These are phyloP conservation scores for Penicillium sp. DNA, from an alignment of 2,329 filamentous ascomycete species.

Conservation along the genomic window DNA sequence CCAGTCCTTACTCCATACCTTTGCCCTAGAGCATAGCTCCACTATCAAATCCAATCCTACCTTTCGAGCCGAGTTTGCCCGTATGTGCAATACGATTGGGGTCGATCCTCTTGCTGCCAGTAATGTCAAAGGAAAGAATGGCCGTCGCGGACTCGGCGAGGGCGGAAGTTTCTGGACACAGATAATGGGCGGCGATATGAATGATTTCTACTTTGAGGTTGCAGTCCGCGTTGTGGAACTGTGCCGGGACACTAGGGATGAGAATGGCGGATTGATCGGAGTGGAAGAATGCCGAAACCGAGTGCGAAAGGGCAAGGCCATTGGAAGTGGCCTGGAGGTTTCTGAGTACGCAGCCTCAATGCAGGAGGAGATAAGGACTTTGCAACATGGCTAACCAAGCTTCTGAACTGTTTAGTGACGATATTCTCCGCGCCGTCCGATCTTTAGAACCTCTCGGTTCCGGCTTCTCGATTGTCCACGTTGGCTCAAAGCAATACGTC, in stretches of 20 bases:
- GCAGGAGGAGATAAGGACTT: background rate
- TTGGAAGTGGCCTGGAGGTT: constrained; percentile 74
- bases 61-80: constrained; percentile 95
- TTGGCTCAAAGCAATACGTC: constrained; percentile 85
- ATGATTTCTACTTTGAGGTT: constrained; percentile 98
- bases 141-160: constrained; percentile 45
- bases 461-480: constrained; percentile 79
- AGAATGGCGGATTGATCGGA: constrained; percentile 91
- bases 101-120: constrained; percentile 86
- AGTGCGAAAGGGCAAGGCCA: constrained; percentile 70
- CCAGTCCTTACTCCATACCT: constrained; percentile 91
- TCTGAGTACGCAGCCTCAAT: constrained; percentile 62
- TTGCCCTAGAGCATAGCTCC: constrained; percentile 89
- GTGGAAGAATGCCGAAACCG: constrained; percentile 77
- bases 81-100: constrained; percentile 97
- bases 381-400: background rate
- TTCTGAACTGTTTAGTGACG: constrained; percentile 59
- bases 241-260: constrained; percentile 78
- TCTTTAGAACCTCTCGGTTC: constrained; percentile 85
- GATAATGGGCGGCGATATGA: constrained; percentile 85
- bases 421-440: constrained; percentile 84
- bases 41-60: constrained; percentile 94
- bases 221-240: constrained; percentile 95
- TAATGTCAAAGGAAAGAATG: constrained; percentile 53
- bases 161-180: constrained; percentile 85